A percentile compares a stretch with the other conserved stretches of the same genome.
These are phyloP conservation scores for Phyllosticta citribraziliensis DNA, from an alignment of 2,329 filamentous ascomycete species.

Conservation along the genomic window DNA sequence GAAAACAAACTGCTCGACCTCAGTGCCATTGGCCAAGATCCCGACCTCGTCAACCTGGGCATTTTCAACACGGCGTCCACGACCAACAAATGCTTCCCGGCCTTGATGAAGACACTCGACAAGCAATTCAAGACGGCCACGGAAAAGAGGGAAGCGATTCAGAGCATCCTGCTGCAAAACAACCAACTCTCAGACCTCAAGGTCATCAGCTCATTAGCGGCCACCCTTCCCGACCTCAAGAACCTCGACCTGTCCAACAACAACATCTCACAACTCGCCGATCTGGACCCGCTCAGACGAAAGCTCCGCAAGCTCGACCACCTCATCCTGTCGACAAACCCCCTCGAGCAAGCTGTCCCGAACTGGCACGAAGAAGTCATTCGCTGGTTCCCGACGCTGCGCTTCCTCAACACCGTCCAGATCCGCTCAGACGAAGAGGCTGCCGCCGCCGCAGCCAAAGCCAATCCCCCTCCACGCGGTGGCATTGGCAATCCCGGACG, in stretches of 20 bases:
- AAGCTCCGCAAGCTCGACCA: slow-evolving; percentile 74
- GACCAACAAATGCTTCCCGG: slow-evolving; percentile 81
- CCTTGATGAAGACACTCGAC: slow-evolving; percentile 79
- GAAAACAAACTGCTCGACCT: slow-evolving; percentile 70
- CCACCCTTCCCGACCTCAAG: slow-evolving; percentile 73
- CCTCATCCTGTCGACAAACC: slow-evolving; percentile 68
- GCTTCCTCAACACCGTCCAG: slow-evolving; percentile 63
- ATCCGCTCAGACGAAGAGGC: slow-evolving; percentile 65
- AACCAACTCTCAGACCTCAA: slow-evolving; percentile 68
- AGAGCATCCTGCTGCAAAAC: slow-evolving; percentile 70
- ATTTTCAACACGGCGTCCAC: slow-evolving; percentile 64
- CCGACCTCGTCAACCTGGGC: slow-evolving; percentile 60
- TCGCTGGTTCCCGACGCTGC: slow-evolving; percentile 74
- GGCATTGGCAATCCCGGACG: slow-evolving; percentile 47
- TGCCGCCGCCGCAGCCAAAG: slow-evolving; percentile 28
- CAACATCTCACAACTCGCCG: slow-evolving; percentile 57
- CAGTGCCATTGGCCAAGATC: slow-evolving; percentile 64
- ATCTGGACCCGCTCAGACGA: slow-evolving; percentile 65
- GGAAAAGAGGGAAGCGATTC: slow-evolving; percentile 67
- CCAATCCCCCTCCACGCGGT: background rate
- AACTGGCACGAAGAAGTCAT: slow-evolving; percentile 59
- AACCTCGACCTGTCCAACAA: slow-evolving; percentile 87
- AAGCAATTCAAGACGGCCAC: slow-evolving; percentile 61
- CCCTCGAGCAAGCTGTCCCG: slow-evolving; percentile 43
- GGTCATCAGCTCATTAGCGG: slow-evolving; percentile 64